phyloP scores from a whole-genome alignment of 2,329 filamentous ascomycete genomes.

The Xylariaceae sp. region DNA sequence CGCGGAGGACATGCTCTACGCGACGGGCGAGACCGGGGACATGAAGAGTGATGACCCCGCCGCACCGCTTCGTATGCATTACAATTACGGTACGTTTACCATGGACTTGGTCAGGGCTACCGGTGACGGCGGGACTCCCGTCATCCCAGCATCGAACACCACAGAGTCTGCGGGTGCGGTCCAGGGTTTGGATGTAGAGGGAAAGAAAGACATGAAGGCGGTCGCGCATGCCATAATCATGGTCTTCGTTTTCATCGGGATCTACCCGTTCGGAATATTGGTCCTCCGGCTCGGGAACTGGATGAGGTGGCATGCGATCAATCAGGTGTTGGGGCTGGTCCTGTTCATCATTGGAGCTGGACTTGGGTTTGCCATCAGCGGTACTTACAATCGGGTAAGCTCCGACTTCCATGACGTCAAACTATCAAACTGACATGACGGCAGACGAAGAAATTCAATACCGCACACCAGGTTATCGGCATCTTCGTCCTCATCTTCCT shows the following conservation, averaged over 20 bases:
- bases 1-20: conserved; percentile 50
- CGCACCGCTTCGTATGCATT: conserved; percentile 48
- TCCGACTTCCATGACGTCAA: too few species aligned
- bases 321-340: conserved; percentile 46
- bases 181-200: conserved; percentile 22
- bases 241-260: conserved; percentile 49
- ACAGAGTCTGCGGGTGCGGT: conserved; percentile 25
- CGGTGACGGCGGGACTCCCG: conserved; percentile 38
- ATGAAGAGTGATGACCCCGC: conserved; percentile 37
- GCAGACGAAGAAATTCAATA: conserved; percentile 49
- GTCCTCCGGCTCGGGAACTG: conserved; percentile 47
- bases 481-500: conserved; percentile 48
- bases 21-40: conserved; percentile 44
- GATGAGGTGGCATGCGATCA: conserved; percentile 50
- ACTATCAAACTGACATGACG: conserved; percentile 1
- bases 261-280: conserved; percentile 53
- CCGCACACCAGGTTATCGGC: conserved; percentile 56
- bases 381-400: conserved; percentile 52
- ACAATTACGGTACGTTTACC: conserved; percentile 48
- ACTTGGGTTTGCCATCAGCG: conserved; percentile 49
- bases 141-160: conserved; percentile 1
- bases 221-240: conserved; percentile 47
- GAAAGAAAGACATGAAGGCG: conserved; percentile 33
- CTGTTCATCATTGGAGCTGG: conserved; percentile 46
- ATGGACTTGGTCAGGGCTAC: conserved; percentile 52